phyloP scores from a whole-genome alignment of 2,329 filamentous ascomycete species.

The Emergomyces africanus region DNA sequence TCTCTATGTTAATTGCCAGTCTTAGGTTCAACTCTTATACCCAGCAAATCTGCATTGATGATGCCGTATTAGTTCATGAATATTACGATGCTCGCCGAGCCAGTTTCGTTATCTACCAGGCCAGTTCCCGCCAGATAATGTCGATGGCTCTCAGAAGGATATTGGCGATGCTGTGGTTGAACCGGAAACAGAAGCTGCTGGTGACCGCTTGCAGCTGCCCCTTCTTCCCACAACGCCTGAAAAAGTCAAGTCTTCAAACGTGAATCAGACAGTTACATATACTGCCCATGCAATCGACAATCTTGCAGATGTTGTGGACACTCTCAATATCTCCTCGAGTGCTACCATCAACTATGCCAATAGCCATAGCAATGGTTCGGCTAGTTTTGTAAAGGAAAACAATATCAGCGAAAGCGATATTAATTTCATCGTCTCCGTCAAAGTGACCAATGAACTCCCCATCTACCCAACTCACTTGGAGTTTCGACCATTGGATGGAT shows the following conservation, averaged over 20 bases:
- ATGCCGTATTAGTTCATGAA: conserved; percentile 20
- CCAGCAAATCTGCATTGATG: conserved; percentile 27
- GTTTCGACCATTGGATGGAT: conserved; percentile 8
- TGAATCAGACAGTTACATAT: conserved; percentile 21
- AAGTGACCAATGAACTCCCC: conserved; percentile 12
- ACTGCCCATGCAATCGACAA: conserved; percentile 22
- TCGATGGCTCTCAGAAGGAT: background rate
- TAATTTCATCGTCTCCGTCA: conserved; percentile 14
- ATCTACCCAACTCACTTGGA: conserved; percentile 4
- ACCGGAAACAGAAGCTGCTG: background rate
- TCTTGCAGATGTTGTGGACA: conserved; percentile 26
- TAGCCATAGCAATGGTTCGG: conserved; percentile 17
- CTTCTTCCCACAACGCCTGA: background rate
- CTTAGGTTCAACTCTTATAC: conserved; percentile 27
- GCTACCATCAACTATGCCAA: conserved; percentile 27
- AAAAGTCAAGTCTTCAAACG: background rate
- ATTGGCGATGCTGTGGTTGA: background rate
- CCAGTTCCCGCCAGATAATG: background rate
- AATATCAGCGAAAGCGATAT: conserved; percentile 13
- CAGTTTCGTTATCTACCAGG: background rate
- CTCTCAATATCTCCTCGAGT: conserved; percentile 27
- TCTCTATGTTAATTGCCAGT: conserved; percentile 2
- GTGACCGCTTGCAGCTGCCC: background rate
- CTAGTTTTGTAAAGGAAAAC: conserved; percentile 12
- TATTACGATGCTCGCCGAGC: background rate